Percentiles rank a stretch among this genome's conserved stretches.
Conservation (phyloP, 495 filamentous ascomycete genomes). For the Neurospora sp. region DNA sequence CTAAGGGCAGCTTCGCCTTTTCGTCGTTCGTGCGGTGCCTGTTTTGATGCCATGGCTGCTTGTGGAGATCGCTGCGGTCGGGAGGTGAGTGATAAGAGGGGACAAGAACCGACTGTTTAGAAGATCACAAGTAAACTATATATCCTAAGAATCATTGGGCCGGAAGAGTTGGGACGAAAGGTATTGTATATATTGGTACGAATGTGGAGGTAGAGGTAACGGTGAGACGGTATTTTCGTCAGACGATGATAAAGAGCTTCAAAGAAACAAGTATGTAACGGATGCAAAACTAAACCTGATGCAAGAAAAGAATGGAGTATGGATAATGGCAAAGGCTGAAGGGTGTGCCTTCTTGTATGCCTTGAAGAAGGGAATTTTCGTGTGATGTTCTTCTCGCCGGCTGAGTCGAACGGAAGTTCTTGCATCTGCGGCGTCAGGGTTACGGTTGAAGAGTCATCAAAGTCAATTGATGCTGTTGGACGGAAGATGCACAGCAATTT, state of each 20-base stretch:
- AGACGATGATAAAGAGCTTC: neutral
- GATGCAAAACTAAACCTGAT: neutral
- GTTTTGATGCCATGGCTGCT: conserved; percentile 49
- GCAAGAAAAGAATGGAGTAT: neutral
- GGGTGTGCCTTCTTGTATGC: neutral
- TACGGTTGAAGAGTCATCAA: neutral
- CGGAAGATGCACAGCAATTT: neutral
- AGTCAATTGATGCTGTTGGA: neutral
- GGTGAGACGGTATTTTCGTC: neutral
- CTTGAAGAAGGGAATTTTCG: neutral
- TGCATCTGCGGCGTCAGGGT: neutral
- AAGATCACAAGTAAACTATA: neutral
- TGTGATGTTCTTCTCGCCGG: conserved; percentile 13
- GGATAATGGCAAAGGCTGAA: neutral
- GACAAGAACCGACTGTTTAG: neutral
- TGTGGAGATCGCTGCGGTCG: conserved; percentile 14
- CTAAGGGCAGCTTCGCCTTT: conserved; percentile 85
- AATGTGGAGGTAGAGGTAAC: neutral
- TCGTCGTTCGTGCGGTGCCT: conserved; percentile 63
- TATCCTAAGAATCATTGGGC: conserved; percentile 14
- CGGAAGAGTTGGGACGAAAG: neutral
- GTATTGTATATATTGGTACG: neutral
- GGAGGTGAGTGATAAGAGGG: neutral
- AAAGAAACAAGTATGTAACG: no score
- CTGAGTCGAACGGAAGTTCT: conserved; percentile 18